Conservation (phyloP, 208 protist species). For the Leishmania tarentolae region DNA sequence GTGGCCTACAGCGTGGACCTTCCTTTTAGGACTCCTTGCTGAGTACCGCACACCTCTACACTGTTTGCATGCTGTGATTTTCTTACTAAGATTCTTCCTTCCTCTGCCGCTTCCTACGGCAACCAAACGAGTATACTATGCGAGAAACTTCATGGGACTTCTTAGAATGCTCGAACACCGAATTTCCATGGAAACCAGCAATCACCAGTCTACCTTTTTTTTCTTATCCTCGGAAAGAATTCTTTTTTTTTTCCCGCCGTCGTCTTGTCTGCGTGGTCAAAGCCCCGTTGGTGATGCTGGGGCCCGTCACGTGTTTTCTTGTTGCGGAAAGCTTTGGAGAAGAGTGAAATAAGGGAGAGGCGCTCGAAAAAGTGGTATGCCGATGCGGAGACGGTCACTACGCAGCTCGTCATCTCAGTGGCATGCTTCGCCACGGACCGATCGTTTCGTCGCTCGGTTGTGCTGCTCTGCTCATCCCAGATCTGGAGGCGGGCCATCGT, state of each 20-base stretch:
- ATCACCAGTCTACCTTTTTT: background rate
- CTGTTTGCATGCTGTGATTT: background rate
- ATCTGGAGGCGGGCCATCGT: background rate
- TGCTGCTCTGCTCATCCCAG: background rate
- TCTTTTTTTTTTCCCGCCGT: conserved; percentile 1
- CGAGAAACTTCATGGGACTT: background rate
- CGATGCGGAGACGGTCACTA: too few species aligned
- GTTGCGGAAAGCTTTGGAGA: background rate
- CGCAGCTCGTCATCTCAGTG: background rate
- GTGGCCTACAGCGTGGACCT: background rate
- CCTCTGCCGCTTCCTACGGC: background rate
- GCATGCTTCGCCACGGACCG: background rate
- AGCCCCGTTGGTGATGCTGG: background rate
- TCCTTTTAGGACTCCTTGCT: background rate
- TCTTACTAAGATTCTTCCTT: background rate
- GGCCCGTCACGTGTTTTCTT: background rate
- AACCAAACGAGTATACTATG: background rate
- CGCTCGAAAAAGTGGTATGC: background rate
- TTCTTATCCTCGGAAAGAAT: background rate
- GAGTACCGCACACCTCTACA: background rate
- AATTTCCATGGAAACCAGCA: background rate
- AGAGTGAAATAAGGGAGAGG: too few species aligned
- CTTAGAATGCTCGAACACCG: background rate
- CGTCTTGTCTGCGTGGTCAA: conserved; percentile 8
- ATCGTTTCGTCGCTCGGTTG: background rate